phyloP scores from a whole-genome alignment of 768 basidiomycete genomes.

The Phlebiopsis flavidoalba region DNA sequence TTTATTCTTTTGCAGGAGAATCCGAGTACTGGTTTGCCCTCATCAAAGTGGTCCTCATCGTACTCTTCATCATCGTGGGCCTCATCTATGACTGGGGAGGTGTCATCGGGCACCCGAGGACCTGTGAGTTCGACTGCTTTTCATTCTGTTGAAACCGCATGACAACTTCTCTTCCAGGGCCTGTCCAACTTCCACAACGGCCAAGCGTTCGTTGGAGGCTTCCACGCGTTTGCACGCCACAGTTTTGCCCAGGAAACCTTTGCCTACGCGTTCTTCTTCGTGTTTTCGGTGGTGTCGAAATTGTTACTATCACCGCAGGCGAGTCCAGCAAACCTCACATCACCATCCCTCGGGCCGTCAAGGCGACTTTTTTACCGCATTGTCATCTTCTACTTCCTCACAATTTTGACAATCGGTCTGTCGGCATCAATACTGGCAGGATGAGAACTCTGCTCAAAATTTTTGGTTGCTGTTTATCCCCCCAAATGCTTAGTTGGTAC shows the following conservation, averaged over 20 bases:
- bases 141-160: not conserved
- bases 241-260: too few relatives aligned
- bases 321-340: constrained; percentile 62
- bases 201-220: constrained; percentile 52
- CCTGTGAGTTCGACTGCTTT: constrained; percentile 35
- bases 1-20: constrained; percentile 36
- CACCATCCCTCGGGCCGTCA: constrained; percentile 59
- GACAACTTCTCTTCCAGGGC: constrained; percentile 29
- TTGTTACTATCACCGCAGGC: constrained; percentile 70
- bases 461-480: too few relatives aligned
- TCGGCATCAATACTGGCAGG: constrained; percentile 59
- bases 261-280: constrained; percentile 70
- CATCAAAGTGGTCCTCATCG: constrained; percentile 58
- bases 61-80: constrained; percentile 58
- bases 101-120: constrained; percentile 50
- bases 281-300: constrained; percentile 62
- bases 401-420: constrained; percentile 60
- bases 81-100: constrained; percentile 62
- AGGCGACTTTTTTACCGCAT: constrained; percentile 66
- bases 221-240: constrained; percentile 42
- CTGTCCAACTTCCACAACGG: constrained; percentile 43
- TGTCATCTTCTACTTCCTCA: constrained; percentile 58
- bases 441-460: constrained; percentile 47
- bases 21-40: constrained; percentile 61
- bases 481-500: too few relatives aligned